Base-by-base conservation (phyloP, 345 rosid species). In the Lepidium didymum region DNA sequence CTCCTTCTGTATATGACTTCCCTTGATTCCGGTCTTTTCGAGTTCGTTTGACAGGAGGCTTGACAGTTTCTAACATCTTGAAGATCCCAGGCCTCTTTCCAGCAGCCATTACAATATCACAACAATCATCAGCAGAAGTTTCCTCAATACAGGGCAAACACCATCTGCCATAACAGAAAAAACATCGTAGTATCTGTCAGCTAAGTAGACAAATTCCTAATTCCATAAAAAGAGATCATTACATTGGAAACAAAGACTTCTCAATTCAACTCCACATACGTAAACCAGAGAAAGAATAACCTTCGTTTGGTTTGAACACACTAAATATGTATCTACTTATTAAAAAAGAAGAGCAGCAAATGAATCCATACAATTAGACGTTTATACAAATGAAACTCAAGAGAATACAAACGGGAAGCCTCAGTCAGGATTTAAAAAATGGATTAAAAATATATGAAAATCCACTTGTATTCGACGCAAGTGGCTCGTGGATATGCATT, bases 1-100 rank as follows among this genome's bases (percentile, higher is more conserved):
- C 72, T 58, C 67, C 74, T 68, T 74, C 80, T 1, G 49, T 43
- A 56, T 64, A 64, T 62, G 79, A 72, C 62, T 86, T 85, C 29
- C 86, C 90, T 68, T 78, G 82, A 72, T 74, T 82, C 44, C 81
- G 81, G 73, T 94, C 95, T 81, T 91, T 94, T 12, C 87, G 78
- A 68, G 82, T 66, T 75, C 82, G 85, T 74, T 94, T 94, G 69
- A 82, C 47, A 25, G 97, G 91, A 74, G 87, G 83, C 79, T 82
- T 86, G 76, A 77, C 73, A 35, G 89, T 80, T 64, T 91, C 99
- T 84, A 83, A 65, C 85, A 82, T 81, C 66, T 84, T 82, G 56
- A 78, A 70, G 34, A 77, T 79, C 78, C 78, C 86, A 46, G 97
- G 79, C 44, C 69, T 74, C 76, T 89, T 91, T 67, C 90, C 92